phyloP scores from a whole-genome alignment of 805 yeast genomes.

The Hanseniaspora thailandica region DNA sequence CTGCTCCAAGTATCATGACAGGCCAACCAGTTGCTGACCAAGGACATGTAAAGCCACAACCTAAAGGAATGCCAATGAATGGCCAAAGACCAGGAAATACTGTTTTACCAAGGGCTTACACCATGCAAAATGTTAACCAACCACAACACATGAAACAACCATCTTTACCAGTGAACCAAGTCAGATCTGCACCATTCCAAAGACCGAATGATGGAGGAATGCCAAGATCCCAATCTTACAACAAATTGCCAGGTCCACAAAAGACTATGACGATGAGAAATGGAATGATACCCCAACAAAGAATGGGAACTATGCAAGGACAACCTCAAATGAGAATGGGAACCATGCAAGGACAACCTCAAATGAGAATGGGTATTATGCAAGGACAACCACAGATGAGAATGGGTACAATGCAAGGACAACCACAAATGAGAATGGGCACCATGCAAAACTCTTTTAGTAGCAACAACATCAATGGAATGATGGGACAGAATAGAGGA shows the following conservation, averaged over 20 bases:
- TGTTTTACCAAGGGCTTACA: slow-evolving; percentile 11
- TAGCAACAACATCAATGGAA: neutral
- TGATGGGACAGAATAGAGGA: neutral
- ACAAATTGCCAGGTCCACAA: neutral
- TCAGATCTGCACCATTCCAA: neutral
- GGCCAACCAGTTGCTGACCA: neutral
- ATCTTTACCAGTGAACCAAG: neutral
- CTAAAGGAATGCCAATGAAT: neutral
- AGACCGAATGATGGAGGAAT: neutral
- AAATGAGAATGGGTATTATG: neutral
- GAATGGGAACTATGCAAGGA: slow-evolving; percentile 4
- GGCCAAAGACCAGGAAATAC: slow-evolving; percentile 2
- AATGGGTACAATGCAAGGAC: neutral
- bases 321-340: neutral
- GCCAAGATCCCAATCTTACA: slow-evolving; percentile 11
- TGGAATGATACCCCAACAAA: neutral
- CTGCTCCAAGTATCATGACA: neutral
- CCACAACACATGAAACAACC: neutral
- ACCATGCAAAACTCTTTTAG: neutral
- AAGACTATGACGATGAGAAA: neutral
- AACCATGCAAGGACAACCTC: neutral
- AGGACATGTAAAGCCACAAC: neutral
- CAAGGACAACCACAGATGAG: neutral
- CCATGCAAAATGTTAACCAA: slow-evolving; percentile 8
- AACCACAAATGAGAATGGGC: neutral